Evolutionary conservation across 495 filamentous ascomycete genomes (phyloP).

Genomic region (Saxispiralis lemnorum): DNA sequence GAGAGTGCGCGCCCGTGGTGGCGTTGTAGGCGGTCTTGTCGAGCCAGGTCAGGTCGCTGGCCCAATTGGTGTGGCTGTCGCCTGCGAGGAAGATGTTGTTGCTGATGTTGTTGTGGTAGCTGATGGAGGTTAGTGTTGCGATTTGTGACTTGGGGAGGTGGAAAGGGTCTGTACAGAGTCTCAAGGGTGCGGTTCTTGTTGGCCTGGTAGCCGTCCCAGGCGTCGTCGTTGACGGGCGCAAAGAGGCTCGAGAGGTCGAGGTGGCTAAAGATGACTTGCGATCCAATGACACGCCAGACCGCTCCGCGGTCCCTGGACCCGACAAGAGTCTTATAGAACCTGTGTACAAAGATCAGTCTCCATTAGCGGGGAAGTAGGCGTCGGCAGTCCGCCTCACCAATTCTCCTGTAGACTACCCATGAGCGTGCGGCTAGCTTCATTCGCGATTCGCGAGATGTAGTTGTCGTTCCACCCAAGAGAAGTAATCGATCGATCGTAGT

Average conservation of each 20-base stretch:
- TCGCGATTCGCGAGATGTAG: slow-evolving; percentile 34
- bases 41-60: slow-evolving; percentile 42
- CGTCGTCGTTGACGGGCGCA: slow-evolving; percentile 37
- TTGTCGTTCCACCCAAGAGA: slow-evolving; percentile 32
- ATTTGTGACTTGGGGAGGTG: background rate
- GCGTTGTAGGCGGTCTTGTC: slow-evolving; percentile 36
- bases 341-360: background rate
- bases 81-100: slow-evolving; percentile 51
- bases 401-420: slow-evolving; percentile 49
- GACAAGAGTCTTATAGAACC: slow-evolving; percentile 38
- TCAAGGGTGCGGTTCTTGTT: slow-evolving; percentile 39
- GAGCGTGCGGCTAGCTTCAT: slow-evolving; percentile 38
- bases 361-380: too few relatives aligned
- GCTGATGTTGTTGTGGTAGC: slow-evolving; percentile 40
- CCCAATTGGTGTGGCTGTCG: slow-evolving; percentile 46
- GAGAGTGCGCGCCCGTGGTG: slow-evolving; percentile 34
- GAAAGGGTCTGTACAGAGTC: slow-evolving; percentile 18
- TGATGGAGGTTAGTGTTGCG: slow-evolving; percentile 11
- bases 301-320: slow-evolving; percentile 34
- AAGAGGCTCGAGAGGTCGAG: slow-evolving; percentile 28
- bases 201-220: slow-evolving; percentile 43
- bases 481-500: slow-evolving; percentile 40
- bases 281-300: slow-evolving; percentile 46
- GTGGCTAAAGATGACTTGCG: slow-evolving; percentile 44
- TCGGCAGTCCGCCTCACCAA: slow-evolving; percentile 24